Evolutionary conservation across 2,329 filamentous ascomycete species (phyloP), one percentile per base, ranked within the genome.

Genomic region (Madurella mycetomatis): DNA sequence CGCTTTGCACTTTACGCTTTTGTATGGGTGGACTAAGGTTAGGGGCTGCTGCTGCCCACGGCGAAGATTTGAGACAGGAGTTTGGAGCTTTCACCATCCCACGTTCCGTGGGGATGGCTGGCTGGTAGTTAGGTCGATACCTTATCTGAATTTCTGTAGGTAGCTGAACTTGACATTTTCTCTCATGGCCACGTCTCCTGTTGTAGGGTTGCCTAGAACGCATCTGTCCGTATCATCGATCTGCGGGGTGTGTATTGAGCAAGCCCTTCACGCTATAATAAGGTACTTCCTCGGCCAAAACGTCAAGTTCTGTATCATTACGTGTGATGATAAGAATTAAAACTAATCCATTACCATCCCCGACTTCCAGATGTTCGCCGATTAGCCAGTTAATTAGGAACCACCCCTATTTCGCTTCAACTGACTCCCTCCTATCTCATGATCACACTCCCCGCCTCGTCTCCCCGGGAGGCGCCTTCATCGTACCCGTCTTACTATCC

Each of bases 401-500:
- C n/a, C n/a, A n/a, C n/a, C n/a, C n/a, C n/a, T n/a, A n/a, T n/a
- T n/a, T n/a, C n/a, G n/a, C n/a, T n/a, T n/a, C n/a, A n/a, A n/a
- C n/a, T n/a, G n/a, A 13, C 46, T 15, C 17, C 16, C 11, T 12
- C 9, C 43, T 39, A 25, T 4, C 25, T 25, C 25, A 25, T 25
- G 12, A 37, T 49, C 45, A 42, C 31, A 44, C 41, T 37, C 19
- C 17, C 17, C 12, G 9, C 41, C 43, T 19, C 32, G 9, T 13
- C 17, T 45, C 15, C 54, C 40, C n/a, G 37, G 18, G 18, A 17
- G 54, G 44, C 1, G 49, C 55, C 50, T 53, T 16, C 40, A 53
- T 25, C 12, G 42, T 3, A 8, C 54, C 54, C 1, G 54, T 53
- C 54, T 73, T 67, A 15, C 67, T 69, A 54, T 75, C 72, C 5